phyloP scores from a whole-genome alignment of 73 alveolate genomes.

The Tetrahymena thermophila region DNA sequence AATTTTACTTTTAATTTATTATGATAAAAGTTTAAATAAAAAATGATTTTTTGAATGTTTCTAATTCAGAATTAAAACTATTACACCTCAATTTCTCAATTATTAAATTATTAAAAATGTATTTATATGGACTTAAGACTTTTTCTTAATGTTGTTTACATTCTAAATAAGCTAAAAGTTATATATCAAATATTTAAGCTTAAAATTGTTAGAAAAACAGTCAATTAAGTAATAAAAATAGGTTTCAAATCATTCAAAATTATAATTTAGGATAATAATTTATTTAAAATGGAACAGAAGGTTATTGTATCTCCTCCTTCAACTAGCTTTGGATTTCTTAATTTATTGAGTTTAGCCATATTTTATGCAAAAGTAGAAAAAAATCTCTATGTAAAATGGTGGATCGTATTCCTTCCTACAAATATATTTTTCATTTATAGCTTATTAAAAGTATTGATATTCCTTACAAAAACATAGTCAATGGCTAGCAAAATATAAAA shows the following conservation, averaged over 20 bases:
- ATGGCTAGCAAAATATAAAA: background rate
- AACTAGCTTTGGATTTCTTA: slow-evolving; percentile 10
- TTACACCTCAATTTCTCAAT: no score
- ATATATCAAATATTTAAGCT: background rate
- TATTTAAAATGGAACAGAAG: background rate
- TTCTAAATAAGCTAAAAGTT: background rate
- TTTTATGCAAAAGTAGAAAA: slow-evolving; percentile 20
- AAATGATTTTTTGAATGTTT: no score
- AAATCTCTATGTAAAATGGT: slow-evolving; percentile 24
- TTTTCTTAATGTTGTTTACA: background rate
- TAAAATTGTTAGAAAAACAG: background rate
- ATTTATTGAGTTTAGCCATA: slow-evolving; percentile 11
- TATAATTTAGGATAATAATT: background rate
- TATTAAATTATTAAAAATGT: no score
- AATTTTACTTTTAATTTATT: no score
- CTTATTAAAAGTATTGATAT: slow-evolving; percentile 1
- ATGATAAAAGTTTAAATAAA: no score
- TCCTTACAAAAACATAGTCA: background rate
- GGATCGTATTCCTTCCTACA: slow-evolving; percentile 12
- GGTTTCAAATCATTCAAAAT: background rate
- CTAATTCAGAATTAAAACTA: no score
- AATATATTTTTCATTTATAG: slow-evolving; percentile 14
- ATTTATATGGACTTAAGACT: background rate
- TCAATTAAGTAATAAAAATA: background rate
- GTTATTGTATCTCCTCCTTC: slow-evolving; percentile 17